These are phyloP conservation scores for Phellinidium pouzarii DNA, from an alignment of 1,284 basidiomycete species.

Conservation along the genomic window DNA sequence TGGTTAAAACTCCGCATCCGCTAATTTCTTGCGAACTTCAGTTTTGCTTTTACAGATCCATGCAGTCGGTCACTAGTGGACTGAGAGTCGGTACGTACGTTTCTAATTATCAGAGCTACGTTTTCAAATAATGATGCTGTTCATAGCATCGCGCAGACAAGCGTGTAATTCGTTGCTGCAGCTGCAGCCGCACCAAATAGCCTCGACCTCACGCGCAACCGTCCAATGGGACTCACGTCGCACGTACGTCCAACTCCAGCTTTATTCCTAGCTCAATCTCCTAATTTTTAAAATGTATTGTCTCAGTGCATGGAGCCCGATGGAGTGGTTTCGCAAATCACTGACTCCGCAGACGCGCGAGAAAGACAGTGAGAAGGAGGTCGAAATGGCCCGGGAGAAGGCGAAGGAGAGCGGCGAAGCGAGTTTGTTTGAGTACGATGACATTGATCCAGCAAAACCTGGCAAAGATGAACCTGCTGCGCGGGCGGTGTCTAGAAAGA, in stretches of 20 bases:
- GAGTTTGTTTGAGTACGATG: slow-evolving; percentile 45
- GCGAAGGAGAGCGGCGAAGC: slow-evolving; percentile 45
- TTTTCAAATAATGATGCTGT: neutral
- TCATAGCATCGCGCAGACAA: slow-evolving; percentile 11
- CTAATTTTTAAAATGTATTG: slow-evolving; percentile 26
- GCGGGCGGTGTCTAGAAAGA: slow-evolving; percentile 20
- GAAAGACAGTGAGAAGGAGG: slow-evolving; percentile 40
- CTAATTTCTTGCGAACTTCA: neutral
- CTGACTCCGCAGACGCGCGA: slow-evolving; percentile 44
- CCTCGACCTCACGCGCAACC: slow-evolving; percentile 25
- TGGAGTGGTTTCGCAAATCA: slow-evolving; percentile 59
- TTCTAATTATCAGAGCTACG: neutral
- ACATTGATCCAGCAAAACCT: neutral
- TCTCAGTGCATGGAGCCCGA: slow-evolving; percentile 39
- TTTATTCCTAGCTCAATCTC: neutral
- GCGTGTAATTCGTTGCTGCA: slow-evolving; percentile 7
- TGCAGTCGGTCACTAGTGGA: slow-evolving; percentile 11
- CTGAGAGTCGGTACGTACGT: slow-evolving; percentile 7
- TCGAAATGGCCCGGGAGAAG: slow-evolving; percentile 46
- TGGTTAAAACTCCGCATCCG: neutral
- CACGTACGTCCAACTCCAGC: slow-evolving; percentile 7
- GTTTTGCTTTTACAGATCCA: neutral
- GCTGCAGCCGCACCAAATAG: slow-evolving; percentile 21
- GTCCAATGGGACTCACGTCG: slow-evolving; percentile 30
- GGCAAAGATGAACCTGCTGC: slow-evolving; percentile 22